Evolutionary conservation across 169 alveolate genomes (phyloP).

Genomic region (Eimeria necatrix): DNA sequence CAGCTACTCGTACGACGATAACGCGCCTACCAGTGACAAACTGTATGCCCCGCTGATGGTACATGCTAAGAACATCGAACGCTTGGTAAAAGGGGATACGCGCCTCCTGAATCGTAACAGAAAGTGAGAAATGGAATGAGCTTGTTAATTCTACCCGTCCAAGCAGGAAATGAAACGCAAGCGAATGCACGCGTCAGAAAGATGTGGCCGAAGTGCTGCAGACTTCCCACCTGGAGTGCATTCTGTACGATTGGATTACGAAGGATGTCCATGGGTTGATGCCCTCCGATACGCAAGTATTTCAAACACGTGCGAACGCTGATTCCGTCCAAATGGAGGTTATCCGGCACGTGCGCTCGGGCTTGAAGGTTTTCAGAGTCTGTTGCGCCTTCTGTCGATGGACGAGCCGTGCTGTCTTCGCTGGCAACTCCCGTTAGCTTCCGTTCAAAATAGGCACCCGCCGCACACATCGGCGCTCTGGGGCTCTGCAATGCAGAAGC

Average conservation of each 20-base stretch:
- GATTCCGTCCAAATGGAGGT: not conserved
- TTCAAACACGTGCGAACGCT: constrained; percentile 57
- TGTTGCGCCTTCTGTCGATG: constrained; percentile 56
- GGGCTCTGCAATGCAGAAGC: constrained; percentile 52
- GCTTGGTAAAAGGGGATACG: constrained; percentile 76
- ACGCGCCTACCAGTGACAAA: constrained; percentile 62
- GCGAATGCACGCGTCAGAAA: not conserved
- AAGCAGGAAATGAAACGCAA: no score
- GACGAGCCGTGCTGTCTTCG: constrained; percentile 73
- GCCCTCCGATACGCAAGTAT: constrained; percentile 65
- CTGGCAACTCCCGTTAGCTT: constrained; percentile 66
- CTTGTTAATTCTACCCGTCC: not conserved
- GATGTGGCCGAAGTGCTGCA: not conserved
- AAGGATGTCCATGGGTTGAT: constrained; percentile 76
- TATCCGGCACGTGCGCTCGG: constrained; percentile 48
- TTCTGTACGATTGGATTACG: constrained; percentile 65
- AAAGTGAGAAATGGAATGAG: not conserved
- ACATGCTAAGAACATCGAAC: constrained; percentile 77
- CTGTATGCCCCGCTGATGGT: constrained; percentile 72
- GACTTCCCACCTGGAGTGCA: constrained; percentile 59
- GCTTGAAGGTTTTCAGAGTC: constrained; percentile 35
- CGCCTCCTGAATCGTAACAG: constrained; percentile 57
- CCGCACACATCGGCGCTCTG: constrained; percentile 27
- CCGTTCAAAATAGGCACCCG: constrained; percentile 63
- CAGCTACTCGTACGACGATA: not conserved